phyloP scores from a whole-genome alignment of 495 filamentous ascomycete genomes.

The Bathelium albidoporum region DNA sequence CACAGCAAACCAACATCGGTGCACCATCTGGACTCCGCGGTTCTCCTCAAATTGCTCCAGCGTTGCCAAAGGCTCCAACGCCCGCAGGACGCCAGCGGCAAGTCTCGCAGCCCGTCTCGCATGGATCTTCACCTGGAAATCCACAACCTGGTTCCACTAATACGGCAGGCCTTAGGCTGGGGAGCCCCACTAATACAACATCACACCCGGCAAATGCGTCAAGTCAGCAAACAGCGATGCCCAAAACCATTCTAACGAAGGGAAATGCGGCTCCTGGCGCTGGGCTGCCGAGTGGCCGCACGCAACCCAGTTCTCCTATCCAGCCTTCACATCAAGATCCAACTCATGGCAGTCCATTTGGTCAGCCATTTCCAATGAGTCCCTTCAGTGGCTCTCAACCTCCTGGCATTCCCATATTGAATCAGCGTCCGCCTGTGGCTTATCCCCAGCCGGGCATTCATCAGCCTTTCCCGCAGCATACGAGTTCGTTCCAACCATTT shows the following conservation, averaged over 20 bases:
- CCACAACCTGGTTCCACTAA: constrained; percentile 38
- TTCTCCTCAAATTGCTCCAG: constrained; percentile 75
- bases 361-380: not conserved
- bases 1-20: constrained; percentile 39
- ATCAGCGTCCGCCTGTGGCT: not conserved
- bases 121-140: constrained; percentile 57
- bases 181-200: constrained; percentile 57
- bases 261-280: constrained; percentile 12
- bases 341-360: not conserved
- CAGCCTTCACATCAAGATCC: not conserved
- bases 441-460: not conserved
- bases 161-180: constrained; percentile 31
- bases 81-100: constrained; percentile 60
- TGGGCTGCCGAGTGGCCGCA: constrained; percentile 3
- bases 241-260: constrained; percentile 29
- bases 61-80: constrained; percentile 71
- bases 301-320: not conserved
- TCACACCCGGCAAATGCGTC: constrained; percentile 36
- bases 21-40: constrained; percentile 38
- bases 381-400: not conserved
- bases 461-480: not conserved
- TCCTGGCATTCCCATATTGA: not conserved
- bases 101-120: constrained; percentile 70
- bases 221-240: constrained; percentile 30
- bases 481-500: not conserved